These are phyloP conservation scores for Acer campestre DNA, from an alignment of 345 rosid species.

Conservation along the genomic window DNA sequence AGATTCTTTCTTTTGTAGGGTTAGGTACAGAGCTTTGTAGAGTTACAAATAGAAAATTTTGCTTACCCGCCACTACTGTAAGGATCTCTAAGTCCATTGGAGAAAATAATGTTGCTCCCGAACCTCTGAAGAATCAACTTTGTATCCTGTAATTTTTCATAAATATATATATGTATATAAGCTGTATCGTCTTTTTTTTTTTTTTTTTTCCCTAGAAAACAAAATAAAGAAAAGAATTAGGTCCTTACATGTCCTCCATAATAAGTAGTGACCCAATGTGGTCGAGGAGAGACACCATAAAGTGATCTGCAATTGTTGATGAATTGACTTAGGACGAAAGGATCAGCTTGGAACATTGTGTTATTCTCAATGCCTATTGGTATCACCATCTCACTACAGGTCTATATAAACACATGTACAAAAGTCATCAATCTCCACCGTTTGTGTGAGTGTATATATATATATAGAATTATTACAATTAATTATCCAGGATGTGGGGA, in stretches of 20 bases:
- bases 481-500: too few species aligned
- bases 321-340: conserved; percentile 26
- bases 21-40: too few species aligned
- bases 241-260: conserved; percentile 50
- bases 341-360: conserved; percentile 38
- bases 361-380: conserved; percentile 38
- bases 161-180: too few species aligned
- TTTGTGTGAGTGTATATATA: too few species aligned
- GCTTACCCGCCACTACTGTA: conserved; percentile 48
- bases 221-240: neutral
- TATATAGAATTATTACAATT: too few species aligned
- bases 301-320: neutral
- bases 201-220: neutral
- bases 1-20: too few species aligned
- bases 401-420: conserved; percentile 16
- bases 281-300: conserved; percentile 46
- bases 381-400: conserved; percentile 58
- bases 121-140: conserved; percentile 38
- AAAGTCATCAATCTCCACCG: too few species aligned
- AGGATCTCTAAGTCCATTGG: conserved; percentile 50
- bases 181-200: too few species aligned
- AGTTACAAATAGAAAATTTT: neutral
- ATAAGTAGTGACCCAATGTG: conserved; percentile 57
- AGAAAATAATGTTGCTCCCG: conserved; percentile 51
- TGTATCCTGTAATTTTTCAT: conserved; percentile 35